These are phyloP conservation scores for Cladobotryum mycophilum DNA, from an alignment of 2,329 filamentous ascomycete genomes.

Conservation along the genomic window DNA sequence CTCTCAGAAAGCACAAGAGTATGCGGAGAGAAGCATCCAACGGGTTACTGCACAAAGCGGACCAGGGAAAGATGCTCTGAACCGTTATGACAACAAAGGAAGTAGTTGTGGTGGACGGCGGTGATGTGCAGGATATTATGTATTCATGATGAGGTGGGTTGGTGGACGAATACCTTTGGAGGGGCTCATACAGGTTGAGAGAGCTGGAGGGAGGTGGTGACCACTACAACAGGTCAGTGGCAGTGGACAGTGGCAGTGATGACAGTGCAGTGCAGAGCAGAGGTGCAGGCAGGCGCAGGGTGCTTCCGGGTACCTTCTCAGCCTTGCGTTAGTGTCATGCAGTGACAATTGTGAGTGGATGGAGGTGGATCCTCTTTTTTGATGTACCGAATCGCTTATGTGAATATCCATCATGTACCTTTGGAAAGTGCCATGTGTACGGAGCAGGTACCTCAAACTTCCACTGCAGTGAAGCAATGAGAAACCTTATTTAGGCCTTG, in stretches of 20 bases:
- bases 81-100: not conserved
- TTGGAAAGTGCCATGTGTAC: not conserved
- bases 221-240: no score
- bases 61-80: no score
- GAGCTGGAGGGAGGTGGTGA: not conserved
- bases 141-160: not conserved
- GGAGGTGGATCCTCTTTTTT: not conserved
- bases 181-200: not conserved
- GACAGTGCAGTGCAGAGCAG: not conserved
- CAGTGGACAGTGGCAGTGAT: no score
- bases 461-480: no score
- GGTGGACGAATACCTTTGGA: not conserved
- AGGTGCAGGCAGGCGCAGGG: no score
- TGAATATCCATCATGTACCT: not conserved
- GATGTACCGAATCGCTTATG: not conserved
- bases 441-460: no score
- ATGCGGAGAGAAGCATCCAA: no score
- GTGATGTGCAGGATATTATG: not conserved
- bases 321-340: constrained; percentile 10
- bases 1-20: no score
- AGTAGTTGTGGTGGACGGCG: not conserved
- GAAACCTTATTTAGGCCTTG: no score
- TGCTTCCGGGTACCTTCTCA: not conserved
- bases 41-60: no score
- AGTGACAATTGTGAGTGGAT: not conserved